phyloP scores from a whole-genome alignment of 345 rosid species.

The Limnanthes douglasii region DNA sequence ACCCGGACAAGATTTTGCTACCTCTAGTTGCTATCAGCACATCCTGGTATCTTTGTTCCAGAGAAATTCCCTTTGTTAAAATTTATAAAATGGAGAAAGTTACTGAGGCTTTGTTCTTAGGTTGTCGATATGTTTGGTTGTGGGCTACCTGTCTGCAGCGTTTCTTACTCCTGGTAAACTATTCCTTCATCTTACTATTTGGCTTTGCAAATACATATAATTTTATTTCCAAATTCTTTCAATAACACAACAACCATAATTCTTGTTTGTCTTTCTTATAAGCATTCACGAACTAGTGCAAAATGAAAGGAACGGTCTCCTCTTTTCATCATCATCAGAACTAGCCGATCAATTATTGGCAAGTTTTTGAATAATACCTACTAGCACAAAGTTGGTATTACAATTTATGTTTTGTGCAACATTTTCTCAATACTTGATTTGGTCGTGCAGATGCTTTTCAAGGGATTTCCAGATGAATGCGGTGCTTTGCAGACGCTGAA shows the following conservation, averaged over 20 bases:
- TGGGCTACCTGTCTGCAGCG: constrained; percentile 93
- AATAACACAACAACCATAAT: no score
- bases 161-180: constrained; percentile 82
- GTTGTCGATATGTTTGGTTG: constrained; percentile 99
- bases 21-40: no score
- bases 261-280: constrained; percentile 3
- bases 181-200: not conserved
- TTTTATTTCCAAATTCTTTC: no score
- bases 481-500: constrained; percentile 39
- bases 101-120: no score
- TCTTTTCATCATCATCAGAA: constrained; percentile 93
- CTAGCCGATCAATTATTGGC: constrained; percentile 80
- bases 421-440: not conserved
- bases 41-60: no score
- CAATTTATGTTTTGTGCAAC: no score
- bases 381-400: no score
- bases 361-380: constrained; percentile 8
- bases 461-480: constrained; percentile 67
- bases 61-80: no score
- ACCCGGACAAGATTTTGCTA: no score
- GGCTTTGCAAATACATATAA: no score
- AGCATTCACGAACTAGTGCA: constrained; percentile 83
- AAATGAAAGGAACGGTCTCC: constrained; percentile 69
- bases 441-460: constrained; percentile 50
- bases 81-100: no score